phyloP scores from a whole-genome alignment of 805 yeast species.

The Candida golubevii region DNA sequence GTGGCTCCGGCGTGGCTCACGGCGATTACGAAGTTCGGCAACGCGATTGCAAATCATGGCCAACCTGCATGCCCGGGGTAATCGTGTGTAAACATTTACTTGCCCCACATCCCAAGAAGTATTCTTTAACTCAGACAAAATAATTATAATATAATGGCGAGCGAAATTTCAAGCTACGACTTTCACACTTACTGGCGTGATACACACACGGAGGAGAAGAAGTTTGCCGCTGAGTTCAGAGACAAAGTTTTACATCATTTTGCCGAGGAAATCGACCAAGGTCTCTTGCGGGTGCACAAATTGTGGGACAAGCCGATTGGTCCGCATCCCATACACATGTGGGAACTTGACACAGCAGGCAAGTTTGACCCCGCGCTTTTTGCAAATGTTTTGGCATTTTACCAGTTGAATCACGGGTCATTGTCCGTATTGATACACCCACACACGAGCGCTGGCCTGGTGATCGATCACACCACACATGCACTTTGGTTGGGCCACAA shows the following conservation, averaged over 20 bases:
- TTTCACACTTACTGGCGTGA: slow-evolving; percentile 52
- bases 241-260: slow-evolving; percentile 39
- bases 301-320: slow-evolving; percentile 50
- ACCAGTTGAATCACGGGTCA: slow-evolving; percentile 48
- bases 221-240: slow-evolving; percentile 35
- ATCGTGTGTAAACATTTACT: neutral
- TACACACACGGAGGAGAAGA: slow-evolving; percentile 28
- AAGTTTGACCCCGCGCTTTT: slow-evolving; percentile 37
- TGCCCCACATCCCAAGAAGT: neutral
- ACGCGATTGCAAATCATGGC: slow-evolving; percentile 4
- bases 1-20: too few species aligned
- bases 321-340: slow-evolving; percentile 58
- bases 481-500: slow-evolving; percentile 58
- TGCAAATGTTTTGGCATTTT: slow-evolving; percentile 44
- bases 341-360: slow-evolving; percentile 47
- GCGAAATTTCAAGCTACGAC: slow-evolving; percentile 35
- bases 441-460: slow-evolving; percentile 35
- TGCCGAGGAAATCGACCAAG: slow-evolving; percentile 37
- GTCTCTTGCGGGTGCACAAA: slow-evolving; percentile 40
- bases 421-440: slow-evolving; percentile 57
- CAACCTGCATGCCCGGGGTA: neutral
- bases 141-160: slow-evolving; percentile 1
- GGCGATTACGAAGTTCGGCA: too few species aligned
- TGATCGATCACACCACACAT: slow-evolving; percentile 47
- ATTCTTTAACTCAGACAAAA: too few species aligned